Evolutionary conservation across 2,329 filamentous ascomycete genomes (phyloP), one percentile per base, ranked within the genome.

Genomic region (Fusarium algeriense): DNA sequence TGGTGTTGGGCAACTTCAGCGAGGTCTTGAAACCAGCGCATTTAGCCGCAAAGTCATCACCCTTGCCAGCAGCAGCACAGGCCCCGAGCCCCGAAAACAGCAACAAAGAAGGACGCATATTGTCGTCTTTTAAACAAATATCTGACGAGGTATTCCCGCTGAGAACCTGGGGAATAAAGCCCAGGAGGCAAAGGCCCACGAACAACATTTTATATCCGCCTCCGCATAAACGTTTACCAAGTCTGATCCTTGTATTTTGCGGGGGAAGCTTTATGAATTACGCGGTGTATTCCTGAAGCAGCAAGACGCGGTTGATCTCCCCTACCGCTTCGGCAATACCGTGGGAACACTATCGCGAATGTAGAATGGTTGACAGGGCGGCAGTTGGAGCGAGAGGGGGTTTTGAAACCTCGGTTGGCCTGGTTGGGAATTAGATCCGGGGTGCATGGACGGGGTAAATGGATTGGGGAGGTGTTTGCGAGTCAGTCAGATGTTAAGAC

Each of bases 1-100:
- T 70, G 5, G 69, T 72, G 35, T 72, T 67, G 11, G 69, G 70
- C 3, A 72, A 44, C 34, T 72, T 57, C 8, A 72, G 46, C 11
- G 69, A 67, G 7, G 28, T 45, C 13, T 41, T 69, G 19, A 72
- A 62, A 19, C 44, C 30, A 19, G 57, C 69, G 30, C 70, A 72
- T n/a, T 70, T 70, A 11, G 57, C 46, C n/a, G 50, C 50, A 48
- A 72, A 73, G 52, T 60, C 40, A 28, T 49, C 49, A 9, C 7
- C 49, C 50, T 67, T 62, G 10, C 32, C 26, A 11, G 60, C 38
- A 13, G 61, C 65, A 30, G 55, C 57, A 4, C 55, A 57, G 3
- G 28, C 43, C 15, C 64, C 64, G 3, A 69, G 23, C 26, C 69
- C 65, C 17, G 72, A 26, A 3, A 70, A 37, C 7, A 67, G 32